These are phyloP conservation scores for Pseudophaeomoniella oleicola DNA, from an alignment of 2,329 filamentous ascomycete genomes.

Conservation along the genomic window DNA sequence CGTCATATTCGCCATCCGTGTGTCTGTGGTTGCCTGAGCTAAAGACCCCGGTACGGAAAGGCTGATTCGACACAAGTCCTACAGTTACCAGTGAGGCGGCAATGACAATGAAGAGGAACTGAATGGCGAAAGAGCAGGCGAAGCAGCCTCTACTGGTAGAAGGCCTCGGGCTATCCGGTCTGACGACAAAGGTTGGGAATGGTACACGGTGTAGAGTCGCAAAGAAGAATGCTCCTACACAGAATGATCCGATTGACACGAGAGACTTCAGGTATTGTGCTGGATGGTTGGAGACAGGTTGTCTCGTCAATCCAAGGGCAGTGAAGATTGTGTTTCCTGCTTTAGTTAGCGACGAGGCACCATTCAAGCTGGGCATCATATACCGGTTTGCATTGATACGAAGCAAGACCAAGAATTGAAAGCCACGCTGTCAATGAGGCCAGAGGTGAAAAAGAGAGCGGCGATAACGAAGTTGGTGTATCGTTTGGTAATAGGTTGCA, in stretches of 20 bases:
- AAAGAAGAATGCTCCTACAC: slow-evolving; percentile 25
- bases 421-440: slow-evolving; percentile 28
- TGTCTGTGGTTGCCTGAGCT: not conserved
- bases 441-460: slow-evolving; percentile 25
- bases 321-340: slow-evolving; percentile 29
- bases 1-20: not conserved
- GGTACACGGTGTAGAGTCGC: slow-evolving; percentile 18
- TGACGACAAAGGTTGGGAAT: slow-evolving; percentile 10
- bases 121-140: slow-evolving; percentile 22
- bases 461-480: slow-evolving; percentile 10
- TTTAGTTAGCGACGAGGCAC: not conserved
- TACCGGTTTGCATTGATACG: slow-evolving; percentile 32
- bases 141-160: slow-evolving; percentile 21
- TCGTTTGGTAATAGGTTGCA: slow-evolving; percentile 2
- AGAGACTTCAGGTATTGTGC: slow-evolving; percentile 25
- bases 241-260: slow-evolving; percentile 22
- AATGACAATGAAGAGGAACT: slow-evolving; percentile 19
- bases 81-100: slow-evolving; percentile 21
- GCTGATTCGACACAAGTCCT: slow-evolving; percentile 16
- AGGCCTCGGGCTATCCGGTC: not conserved
- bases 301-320: slow-evolving; percentile 24
- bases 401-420: slow-evolving; percentile 34
- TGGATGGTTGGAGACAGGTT: slow-evolving; percentile 24
- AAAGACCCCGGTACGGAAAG: not conserved
- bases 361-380: not conserved